These are phyloP conservation scores for Colletotrichum graminicola DNA, from an alignment of 2,329 filamentous ascomycete genomes.

Conservation along the genomic window DNA sequence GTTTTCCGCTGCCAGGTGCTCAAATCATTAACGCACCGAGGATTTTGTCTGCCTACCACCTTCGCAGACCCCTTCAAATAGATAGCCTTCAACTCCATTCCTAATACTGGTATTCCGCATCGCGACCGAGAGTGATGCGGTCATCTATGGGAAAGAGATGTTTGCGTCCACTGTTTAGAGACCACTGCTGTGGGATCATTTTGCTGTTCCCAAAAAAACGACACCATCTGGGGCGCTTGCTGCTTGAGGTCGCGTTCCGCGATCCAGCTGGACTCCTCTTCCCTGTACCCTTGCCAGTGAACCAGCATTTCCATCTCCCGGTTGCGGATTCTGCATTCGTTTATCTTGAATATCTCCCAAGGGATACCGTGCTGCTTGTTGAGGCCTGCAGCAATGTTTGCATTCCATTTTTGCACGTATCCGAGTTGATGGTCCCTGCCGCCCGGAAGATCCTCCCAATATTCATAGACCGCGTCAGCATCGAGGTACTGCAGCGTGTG, in stretches of 20 bases:
- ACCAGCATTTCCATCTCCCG: not conserved
- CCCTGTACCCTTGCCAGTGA: not conserved
- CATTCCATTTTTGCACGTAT: not conserved
- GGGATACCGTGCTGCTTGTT: not conserved
- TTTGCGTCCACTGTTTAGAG: not conserved
- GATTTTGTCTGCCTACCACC: not conserved
- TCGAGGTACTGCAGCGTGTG: not conserved
- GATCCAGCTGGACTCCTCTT: slow-evolving; percentile 46
- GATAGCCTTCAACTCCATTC: not conserved
- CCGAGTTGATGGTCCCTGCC: not conserved
- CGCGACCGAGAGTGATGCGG: not conserved
- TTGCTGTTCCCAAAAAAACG: not conserved
- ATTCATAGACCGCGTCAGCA: not conserved
- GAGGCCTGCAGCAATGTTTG: not conserved
- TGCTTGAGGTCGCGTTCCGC: slow-evolving; percentile 54
- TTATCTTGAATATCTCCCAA: not conserved
- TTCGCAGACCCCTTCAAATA: too few relatives aligned
- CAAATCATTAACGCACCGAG: not conserved
- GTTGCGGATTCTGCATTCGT: not conserved
- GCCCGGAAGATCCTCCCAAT: not conserved
- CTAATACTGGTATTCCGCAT: not conserved
- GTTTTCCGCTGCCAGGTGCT: not conserved
- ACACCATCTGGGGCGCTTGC: not conserved
- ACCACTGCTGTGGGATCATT: not conserved
- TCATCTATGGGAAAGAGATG: not conserved